Evolutionary conservation across 768 basidiomycete species (phyloP), one percentile per base, ranked within the genome.

Genomic region (Suillus alpinus): DNA sequence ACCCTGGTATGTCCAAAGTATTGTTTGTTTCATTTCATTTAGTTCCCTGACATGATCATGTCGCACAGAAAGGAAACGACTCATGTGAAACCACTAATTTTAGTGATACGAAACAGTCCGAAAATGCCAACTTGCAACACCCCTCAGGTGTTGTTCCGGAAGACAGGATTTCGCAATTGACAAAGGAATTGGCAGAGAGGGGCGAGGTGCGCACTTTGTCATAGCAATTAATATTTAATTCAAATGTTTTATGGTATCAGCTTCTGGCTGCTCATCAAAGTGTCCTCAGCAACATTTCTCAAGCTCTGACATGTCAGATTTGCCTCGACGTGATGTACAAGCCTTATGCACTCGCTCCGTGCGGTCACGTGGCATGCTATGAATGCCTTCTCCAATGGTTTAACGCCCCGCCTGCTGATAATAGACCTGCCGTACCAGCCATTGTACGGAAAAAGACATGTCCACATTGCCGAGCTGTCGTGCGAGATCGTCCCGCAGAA

Each of bases 351-450:
- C 83, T 91, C 20, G 80, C 87, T 0, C 89, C 90, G 0, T 92
- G 90, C 60, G 90, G 91, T 5, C 89, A 91, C 63, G 76, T 89
- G 52, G 83, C 84, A 3, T 92, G 90, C 66, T 82, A 91, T 61
- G 68, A 73, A 16, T 92, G 91, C 67, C 84, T 94, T 12, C 80
- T 92, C 18, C 79, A 80, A 37, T 94, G 91, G 91, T 94, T 93
- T 71, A 86, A 82, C 4, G 78, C 81, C 39, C 69, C 78, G 29
- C 73, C 73, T 9, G 55, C 69, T 3, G 74, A 67, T 53, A 69
- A 66, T 61, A 68, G 53, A 46, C 65, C 59, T 36, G 66, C 37
- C 16, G 68, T 39, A 53, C 75, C 75, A 20, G 49, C 66, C 26
- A 67, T 74, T 46, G 66, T 66, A 60, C 76, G 70, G 67, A 78